Conservation (phyloP, 805 yeast species). For the Komagataella kurtzmanii region DNA sequence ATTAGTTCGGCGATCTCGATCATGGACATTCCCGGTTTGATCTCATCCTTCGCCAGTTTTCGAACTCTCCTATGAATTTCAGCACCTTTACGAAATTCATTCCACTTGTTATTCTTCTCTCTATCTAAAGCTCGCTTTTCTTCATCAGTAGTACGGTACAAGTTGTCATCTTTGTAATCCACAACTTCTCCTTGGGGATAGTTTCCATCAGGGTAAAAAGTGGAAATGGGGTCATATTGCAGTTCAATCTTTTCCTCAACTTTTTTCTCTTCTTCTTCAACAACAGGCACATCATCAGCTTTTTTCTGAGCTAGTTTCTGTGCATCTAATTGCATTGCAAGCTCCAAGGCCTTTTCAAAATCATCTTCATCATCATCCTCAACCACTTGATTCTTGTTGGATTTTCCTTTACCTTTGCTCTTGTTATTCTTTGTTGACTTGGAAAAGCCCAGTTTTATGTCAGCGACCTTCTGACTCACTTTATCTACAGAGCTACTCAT, state of each 20-base stretch:
- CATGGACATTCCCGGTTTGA: constrained; percentile 88
- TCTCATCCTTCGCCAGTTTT: constrained; percentile 53
- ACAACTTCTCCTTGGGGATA: constrained; percentile 85
- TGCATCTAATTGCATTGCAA: constrained; percentile 13
- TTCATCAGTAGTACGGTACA: constrained; percentile 70
- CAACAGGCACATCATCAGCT: constrained; percentile 4
- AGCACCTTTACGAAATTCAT: constrained; percentile 90
- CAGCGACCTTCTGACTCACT: background rate
- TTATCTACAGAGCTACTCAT: background rate
- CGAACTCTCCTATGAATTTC: constrained; percentile 92
- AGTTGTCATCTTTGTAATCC: constrained; percentile 62
- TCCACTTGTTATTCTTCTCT: constrained; percentile 50
- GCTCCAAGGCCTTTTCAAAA: constrained; percentile 19
- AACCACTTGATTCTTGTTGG: constrained; percentile 4
- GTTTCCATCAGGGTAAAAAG: constrained; percentile 52
- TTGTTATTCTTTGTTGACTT: background rate
- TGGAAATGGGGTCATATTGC: constrained; percentile 45
- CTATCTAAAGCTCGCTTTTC: constrained; percentile 74
- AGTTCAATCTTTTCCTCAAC: constrained; percentile 41
- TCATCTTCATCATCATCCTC: constrained; percentile 12
- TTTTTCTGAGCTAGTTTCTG: constrained; percentile 10
- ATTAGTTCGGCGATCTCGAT: constrained; percentile 81
- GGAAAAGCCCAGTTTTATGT: background rate
- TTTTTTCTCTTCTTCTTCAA: constrained; percentile 46
- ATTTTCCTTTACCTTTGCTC: background rate